Evolutionary conservation across 192 early-diverging fungal genomes (phyloP).

Genomic region (Lunasporangiospora selenospora): DNA sequence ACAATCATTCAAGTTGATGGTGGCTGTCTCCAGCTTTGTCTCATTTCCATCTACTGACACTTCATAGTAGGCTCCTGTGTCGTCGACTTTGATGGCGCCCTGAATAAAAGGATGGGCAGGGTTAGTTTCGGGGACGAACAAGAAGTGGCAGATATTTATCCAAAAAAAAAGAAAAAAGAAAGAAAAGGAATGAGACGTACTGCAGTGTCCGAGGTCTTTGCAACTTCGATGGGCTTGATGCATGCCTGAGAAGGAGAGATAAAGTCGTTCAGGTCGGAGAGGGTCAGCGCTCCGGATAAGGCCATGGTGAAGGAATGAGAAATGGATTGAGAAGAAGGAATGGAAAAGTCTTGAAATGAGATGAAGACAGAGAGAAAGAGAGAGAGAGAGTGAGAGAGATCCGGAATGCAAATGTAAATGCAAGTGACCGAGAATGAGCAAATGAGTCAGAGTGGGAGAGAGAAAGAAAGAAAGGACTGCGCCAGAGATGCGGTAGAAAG

Average conservation of each 20-base stretch:
- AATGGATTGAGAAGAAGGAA: conserved; percentile 9
- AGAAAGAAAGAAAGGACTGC: too few species aligned
- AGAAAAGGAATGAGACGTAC: conserved; percentile 23
- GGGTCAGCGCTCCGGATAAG: conserved; percentile 86
- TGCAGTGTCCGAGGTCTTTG: conserved; percentile 64
- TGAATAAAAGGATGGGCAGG: conserved; percentile 18
- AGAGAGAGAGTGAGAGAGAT: conserved; percentile 3
- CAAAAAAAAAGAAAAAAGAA: conserved; percentile 1
- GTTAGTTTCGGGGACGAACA: conserved; percentile 17
- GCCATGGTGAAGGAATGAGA: conserved; percentile 56
- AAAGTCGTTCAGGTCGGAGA: conserved; percentile 97
- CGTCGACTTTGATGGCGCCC: conserved; percentile 76
- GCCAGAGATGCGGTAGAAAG: too few species aligned
- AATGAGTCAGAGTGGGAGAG: too few species aligned
- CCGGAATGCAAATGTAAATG: not conserved
- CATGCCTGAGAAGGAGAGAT: conserved; percentile 97
- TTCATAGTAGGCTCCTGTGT: conserved; percentile 88
- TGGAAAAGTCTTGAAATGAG: too few species aligned
- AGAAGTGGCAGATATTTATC: not conserved
- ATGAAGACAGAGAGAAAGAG: too few species aligned
- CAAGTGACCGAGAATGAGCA: too few species aligned
- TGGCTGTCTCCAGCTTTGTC: conserved; percentile 84
- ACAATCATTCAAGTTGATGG: conserved; percentile 94
- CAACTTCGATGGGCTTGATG: conserved; percentile 91
- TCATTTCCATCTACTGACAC: conserved; percentile 86